These are phyloP conservation scores for Metschnikowia henanensis DNA, from an alignment of 805 yeast species.

Conservation along the genomic window DNA sequence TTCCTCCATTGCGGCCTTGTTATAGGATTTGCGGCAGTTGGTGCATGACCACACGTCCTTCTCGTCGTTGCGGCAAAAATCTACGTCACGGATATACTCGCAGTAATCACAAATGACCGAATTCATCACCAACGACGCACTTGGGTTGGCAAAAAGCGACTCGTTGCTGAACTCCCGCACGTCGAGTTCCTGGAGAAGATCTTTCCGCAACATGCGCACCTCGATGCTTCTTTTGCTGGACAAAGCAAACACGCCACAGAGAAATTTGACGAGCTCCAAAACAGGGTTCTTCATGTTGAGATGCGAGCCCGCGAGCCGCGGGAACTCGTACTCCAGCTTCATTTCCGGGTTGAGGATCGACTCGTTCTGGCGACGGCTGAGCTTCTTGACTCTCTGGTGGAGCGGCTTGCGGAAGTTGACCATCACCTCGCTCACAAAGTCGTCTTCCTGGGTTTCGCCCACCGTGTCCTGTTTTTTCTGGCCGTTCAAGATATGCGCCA, in stretches of 20 bases:
- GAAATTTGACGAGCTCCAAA: slow-evolving; percentile 71
- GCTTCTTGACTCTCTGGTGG: slow-evolving; percentile 60
- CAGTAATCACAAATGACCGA: slow-evolving; percentile 81
- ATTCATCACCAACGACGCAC: slow-evolving; percentile 63
- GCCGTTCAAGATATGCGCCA: slow-evolving; percentile 52
- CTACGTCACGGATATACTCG: slow-evolving; percentile 70
- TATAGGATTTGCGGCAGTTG: slow-evolving; percentile 63
- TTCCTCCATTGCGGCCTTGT: slow-evolving; percentile 76
- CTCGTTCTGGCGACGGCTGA: slow-evolving; percentile 71
- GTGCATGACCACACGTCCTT: slow-evolving; percentile 58
- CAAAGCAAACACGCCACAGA: slow-evolving; percentile 71
- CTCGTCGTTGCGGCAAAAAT: slow-evolving; percentile 72
- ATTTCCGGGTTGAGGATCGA: slow-evolving; percentile 65
- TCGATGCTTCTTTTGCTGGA: slow-evolving; percentile 68
- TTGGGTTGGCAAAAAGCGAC: slow-evolving; percentile 72
- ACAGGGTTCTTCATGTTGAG: slow-evolving; percentile 64
- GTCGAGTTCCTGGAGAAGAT: slow-evolving; percentile 70
- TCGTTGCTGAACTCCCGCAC: slow-evolving; percentile 81
- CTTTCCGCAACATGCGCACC: slow-evolving; percentile 71
- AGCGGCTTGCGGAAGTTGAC: slow-evolving; percentile 62
- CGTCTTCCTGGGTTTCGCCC: slow-evolving; percentile 37
- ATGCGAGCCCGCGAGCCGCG: slow-evolving; percentile 74
- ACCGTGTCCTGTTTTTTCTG: slow-evolving; percentile 36
- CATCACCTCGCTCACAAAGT: slow-evolving; percentile 47
- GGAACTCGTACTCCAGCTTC: slow-evolving; percentile 67